Conservation (phyloP, 495 filamentous ascomycete genomes). For the Neurospora sp. region DNA sequence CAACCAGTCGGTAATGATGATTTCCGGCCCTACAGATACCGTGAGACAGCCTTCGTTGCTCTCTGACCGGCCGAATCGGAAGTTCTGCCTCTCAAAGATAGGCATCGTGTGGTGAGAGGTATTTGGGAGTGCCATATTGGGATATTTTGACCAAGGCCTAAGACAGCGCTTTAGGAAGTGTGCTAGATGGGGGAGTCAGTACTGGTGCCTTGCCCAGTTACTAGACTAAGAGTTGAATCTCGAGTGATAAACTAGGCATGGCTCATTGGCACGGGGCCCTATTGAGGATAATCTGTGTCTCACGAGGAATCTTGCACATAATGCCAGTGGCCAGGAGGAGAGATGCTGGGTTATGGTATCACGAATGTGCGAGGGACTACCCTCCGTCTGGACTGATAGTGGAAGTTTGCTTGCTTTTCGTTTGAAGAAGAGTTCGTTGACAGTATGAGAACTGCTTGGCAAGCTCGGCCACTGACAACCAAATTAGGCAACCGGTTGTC, state of each 20-base stretch:
- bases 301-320: not conserved
- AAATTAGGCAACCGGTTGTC: not conserved
- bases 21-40: constrained; percentile 4
- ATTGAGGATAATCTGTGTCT: not conserved
- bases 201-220: not conserved
- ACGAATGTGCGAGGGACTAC: not conserved
- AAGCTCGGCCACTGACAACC: not conserved
- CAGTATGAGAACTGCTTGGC: not conserved
- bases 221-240: not conserved
- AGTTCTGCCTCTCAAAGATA: not conserved
- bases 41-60: not conserved
- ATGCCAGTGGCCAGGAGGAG: not conserved
- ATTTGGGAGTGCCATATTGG: not conserved
- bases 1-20: constrained; percentile 7
- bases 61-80: not conserved
- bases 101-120: not conserved
- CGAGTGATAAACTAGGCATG: not conserved
- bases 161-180: not conserved
- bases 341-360: not conserved
- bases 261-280: not conserved
- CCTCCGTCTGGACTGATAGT: not conserved
- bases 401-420: not conserved
- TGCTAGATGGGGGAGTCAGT: not conserved
- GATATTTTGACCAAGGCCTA: not conserved
- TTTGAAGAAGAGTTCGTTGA: not conserved